Conservation (phyloP, 2,329 filamentous ascomycete species). For the Huntiella abstrusa region DNA sequence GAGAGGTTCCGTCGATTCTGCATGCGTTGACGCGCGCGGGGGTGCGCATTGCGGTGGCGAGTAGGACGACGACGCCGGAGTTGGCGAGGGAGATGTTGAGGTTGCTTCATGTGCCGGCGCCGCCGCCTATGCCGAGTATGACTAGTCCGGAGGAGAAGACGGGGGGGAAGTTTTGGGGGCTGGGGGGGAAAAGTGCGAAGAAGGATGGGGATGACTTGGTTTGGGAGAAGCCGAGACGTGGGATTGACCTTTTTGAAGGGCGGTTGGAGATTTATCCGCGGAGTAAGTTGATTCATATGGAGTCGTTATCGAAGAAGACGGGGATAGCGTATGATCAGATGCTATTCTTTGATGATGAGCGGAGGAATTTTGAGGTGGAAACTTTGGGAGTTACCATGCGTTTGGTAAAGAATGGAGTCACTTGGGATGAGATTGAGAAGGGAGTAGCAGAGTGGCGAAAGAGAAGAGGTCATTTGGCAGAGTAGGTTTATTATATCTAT, state of each 20-base stretch:
- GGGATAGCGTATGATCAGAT: constrained; percentile 63
- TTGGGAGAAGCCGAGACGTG: constrained; percentile 22
- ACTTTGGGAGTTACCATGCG: constrained; percentile 66
- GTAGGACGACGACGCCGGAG: constrained; percentile 60
- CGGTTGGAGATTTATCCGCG: constrained; percentile 50
- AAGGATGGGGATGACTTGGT: constrained; percentile 11
- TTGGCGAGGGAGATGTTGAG: constrained; percentile 66
- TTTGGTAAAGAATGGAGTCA: constrained; percentile 62
- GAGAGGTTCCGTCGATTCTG: constrained; percentile 48
- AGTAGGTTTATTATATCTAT: not conserved
- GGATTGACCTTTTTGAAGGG: constrained; percentile 41
- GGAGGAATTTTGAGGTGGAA: constrained; percentile 66
- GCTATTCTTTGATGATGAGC: constrained; percentile 92
- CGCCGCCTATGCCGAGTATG: constrained; percentile 14
- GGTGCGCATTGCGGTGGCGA: constrained; percentile 51
- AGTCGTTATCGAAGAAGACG: constrained; percentile 49
- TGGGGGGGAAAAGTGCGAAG: constrained; percentile 13
- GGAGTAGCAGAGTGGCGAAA: constrained; percentile 69
- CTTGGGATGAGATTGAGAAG: constrained; percentile 55
- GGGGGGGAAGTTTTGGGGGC: constrained; percentile 3
- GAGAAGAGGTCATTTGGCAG: constrained; percentile 32
- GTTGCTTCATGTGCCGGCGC: constrained; percentile 40
- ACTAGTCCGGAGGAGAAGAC: not conserved
- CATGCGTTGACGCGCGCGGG: constrained; percentile 32
- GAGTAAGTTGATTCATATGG: constrained; percentile 73